Base-by-base conservation (phyloP, 345 rosid genomes). In the Moricandia arvensis region DNA sequence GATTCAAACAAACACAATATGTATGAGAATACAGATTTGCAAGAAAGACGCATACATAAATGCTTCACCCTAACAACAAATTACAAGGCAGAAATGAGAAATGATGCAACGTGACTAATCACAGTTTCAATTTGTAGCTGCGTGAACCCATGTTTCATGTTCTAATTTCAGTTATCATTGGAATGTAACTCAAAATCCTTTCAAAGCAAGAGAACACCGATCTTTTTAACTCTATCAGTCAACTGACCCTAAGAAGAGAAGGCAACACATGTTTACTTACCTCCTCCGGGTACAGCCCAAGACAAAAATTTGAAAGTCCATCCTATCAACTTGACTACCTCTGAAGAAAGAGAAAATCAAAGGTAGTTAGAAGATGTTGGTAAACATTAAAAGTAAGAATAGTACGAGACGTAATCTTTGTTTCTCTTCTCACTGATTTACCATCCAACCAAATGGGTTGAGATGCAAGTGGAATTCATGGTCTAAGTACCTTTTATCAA, bases 231-330 rank as follows among this genome's bases (percentile, higher is more conserved):
- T 29, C 27, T 65, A 74, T 29, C 4, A 66, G 66, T 29, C 13
- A 47, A 9, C 53, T 8, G 3, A 63, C 60, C 21, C 30, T 10
- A 4, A 26, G 16, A 26, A 5, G 33, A 55, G 15, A 55, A 24
- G 61, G 9, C 8, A 26, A 57, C 8, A 70, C 45, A 49, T 34
- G 27, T 33, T 5, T 66, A 12, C 37, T 9, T 77, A 92, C 99
- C 91, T 90, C 79, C 99, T 93, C 71, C 88, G 99, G 2, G 85
- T 90, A 85, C 99, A 95, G 51, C 85, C 68, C 85, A 95, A 71
- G 63, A 86, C 87, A 79, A 75, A 96, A 67, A 96, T 89, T 60
- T 87, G 87, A 79, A 86, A 86, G 55, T 86, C 88, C 81, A 87
- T 38, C 75, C 88, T 88, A 73, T 93, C 98, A 41, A 96, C 95